Evolutionary conservation across 2,329 filamentous ascomycete genomes (phyloP).

Genomic region (Fusarium torulosum): DNA sequence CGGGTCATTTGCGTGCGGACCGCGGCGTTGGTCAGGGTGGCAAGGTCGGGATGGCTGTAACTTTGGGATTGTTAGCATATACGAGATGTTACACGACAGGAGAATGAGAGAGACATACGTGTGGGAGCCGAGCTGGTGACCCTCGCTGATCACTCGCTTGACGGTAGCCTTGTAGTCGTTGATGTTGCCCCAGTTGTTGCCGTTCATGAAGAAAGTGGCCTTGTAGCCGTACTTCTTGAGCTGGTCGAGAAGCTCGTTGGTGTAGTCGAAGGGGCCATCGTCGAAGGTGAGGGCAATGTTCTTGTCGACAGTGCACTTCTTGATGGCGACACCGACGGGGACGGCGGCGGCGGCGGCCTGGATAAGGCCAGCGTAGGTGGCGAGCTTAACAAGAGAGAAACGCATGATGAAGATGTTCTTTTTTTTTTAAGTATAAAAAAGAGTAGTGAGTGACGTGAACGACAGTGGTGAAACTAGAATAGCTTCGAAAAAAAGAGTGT

Average conservation of each 20-base stretch:
- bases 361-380: slow-evolving; percentile 26
- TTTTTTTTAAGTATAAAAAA: not conserved
- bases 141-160: slow-evolving; percentile 57
- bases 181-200: slow-evolving; percentile 43
- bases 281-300: slow-evolving; percentile 34
- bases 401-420: slow-evolving; percentile 5
- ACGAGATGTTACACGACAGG: not conserved
- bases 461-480: slow-evolving; percentile 21
- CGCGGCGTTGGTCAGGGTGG: slow-evolving; percentile 42
- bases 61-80: slow-evolving; percentile 51
- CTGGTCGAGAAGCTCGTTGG: slow-evolving; percentile 32
- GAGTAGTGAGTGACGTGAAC: slow-evolving; percentile 4
- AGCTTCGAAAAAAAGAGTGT: slow-evolving; percentile 24
- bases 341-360: slow-evolving; percentile 24
- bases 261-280: slow-evolving; percentile 30
- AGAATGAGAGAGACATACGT: slow-evolving; percentile 16
- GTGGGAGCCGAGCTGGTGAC: slow-evolving; percentile 67
- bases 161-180: slow-evolving; percentile 40
- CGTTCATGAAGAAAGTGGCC: slow-evolving; percentile 44
- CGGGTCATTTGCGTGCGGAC: slow-evolving; percentile 52
- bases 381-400: slow-evolving; percentile 27
- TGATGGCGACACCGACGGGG: slow-evolving; percentile 27
- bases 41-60: slow-evolving; percentile 55
- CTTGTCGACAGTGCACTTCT: slow-evolving; percentile 25
- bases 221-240: slow-evolving; percentile 35